A percentile compares a stretch with the other conserved stretches of the same genome.
These are phyloP conservation scores for Trichoderma gracile DNA, from an alignment of 2,329 filamentous ascomycete genomes.

Conservation along the genomic window DNA sequence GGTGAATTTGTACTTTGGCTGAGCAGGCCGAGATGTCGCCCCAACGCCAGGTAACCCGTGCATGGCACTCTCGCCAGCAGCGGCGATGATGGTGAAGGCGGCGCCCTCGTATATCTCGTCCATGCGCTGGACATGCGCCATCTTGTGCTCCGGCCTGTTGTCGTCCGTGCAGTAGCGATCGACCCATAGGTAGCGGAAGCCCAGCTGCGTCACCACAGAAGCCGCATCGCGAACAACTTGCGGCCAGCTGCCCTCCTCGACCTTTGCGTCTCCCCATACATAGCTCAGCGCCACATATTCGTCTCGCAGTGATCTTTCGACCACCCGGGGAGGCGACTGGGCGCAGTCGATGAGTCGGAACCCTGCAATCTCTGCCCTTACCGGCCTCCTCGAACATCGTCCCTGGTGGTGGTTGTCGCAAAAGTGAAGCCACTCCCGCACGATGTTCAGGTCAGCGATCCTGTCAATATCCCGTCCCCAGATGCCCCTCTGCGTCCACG, in stretches of 20 bases:
- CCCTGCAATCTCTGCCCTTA: constrained; percentile 33
- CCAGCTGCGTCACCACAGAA: constrained; percentile 36
- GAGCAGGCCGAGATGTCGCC: constrained; percentile 32
- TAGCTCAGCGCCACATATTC: constrained; percentile 41
- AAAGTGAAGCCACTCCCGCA: constrained; percentile 39
- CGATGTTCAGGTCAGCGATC: constrained; percentile 36
- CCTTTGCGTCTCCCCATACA: constrained; percentile 37
- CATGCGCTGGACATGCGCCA: constrained; percentile 41
- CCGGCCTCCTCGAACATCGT: constrained; percentile 36
- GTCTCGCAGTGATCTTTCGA: constrained; percentile 35
- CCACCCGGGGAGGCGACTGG: constrained; percentile 36
- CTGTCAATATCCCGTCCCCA: constrained; percentile 39
- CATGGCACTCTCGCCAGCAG: constrained; percentile 38
- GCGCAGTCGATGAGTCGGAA: constrained; percentile 41
- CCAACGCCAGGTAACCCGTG: constrained; percentile 41
- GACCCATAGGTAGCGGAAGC: constrained; percentile 43
- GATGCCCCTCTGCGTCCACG: constrained; percentile 38
- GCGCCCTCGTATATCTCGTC: constrained; percentile 42
- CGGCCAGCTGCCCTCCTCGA: constrained; percentile 33
- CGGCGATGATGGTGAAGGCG: constrained; percentile 43
- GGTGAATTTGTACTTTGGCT: constrained; percentile 39
- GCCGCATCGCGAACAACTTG: constrained; percentile 39
- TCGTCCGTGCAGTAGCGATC: constrained; percentile 41
- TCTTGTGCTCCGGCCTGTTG: constrained; percentile 31
- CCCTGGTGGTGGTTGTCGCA: constrained; percentile 39